Evolutionary conservation across 2,329 filamentous ascomycete species (phyloP).

Genomic region (Escovopsis sp.): DNA sequence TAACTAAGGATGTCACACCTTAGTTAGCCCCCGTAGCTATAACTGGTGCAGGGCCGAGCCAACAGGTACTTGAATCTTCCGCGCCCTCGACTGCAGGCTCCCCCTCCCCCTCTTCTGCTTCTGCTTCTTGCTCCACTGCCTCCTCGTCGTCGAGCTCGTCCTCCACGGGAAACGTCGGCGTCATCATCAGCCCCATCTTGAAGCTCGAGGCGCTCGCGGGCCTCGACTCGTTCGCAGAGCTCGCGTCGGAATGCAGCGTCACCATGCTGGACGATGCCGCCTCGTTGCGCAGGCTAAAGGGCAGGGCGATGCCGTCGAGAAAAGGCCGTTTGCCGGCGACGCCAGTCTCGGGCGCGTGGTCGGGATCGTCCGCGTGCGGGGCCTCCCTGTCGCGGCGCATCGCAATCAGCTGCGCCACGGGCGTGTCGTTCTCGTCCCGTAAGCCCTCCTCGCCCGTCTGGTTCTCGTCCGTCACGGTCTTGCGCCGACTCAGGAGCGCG

Average conservation of each 20-base stretch:
- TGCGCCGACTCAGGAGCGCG: conserved; percentile 16
- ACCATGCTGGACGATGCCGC: conserved; percentile 56
- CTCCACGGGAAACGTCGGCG: no score
- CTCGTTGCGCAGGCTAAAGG: conserved; percentile 53
- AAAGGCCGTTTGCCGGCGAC: conserved; percentile 49
- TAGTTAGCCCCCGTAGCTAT: no score
- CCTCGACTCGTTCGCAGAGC: conserved; percentile 15
- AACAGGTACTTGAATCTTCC: no score
- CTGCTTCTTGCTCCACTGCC: no score
- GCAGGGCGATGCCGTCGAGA: conserved; percentile 54
- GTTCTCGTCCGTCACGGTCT: conserved; percentile 35
- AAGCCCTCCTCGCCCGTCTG: conserved; percentile 24
- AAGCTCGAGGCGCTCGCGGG: conserved; percentile 17
- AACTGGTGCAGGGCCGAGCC: no score
- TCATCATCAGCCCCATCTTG: background rate
- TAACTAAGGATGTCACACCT: no score
- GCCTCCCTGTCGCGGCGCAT: conserved; percentile 24
- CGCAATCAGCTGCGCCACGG: conserved; percentile 29
- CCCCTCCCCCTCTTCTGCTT: no score
- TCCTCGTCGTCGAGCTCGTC: no score
- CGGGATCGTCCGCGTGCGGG: conserved; percentile 26
- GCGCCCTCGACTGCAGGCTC: no score
- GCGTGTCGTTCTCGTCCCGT: conserved; percentile 24
- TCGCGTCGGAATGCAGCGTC: conserved; percentile 38
- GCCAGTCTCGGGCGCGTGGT: conserved; percentile 31